Evolutionary conservation across 2,329 filamentous ascomycete genomes (phyloP), one percentile per base, ranked within the genome.

Genomic region (Colletotrichum cuscutae): DNA sequence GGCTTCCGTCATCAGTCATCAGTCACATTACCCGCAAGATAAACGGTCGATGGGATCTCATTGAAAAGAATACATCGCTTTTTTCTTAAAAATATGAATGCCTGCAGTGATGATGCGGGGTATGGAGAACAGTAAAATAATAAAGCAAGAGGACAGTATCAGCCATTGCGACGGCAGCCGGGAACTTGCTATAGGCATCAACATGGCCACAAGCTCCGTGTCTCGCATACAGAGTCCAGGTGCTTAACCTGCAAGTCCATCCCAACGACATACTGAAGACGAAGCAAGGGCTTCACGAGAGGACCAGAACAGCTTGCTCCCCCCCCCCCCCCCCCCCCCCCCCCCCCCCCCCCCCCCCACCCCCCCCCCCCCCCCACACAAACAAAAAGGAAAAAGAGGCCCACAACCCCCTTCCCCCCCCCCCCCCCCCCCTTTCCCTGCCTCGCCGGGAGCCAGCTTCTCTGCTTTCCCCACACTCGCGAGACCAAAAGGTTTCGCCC

Each of bases 401-500:
- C n/a, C n/a, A n/a, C n/a, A n/a, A n/a, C n/a, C n/a, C n/a, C n/a
- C n/a, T n/a, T n/a, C 13, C 13, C 24, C 28, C 26, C 26, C 4
- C 26, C 26, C 26, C 26, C 26, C 26, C 26, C 5, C 26, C 26
- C 26, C 3, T 24, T 19, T 26, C 28, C 58, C 22, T 28, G 35
- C 37, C 3, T 11, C 8, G 49, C 28, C 19, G 30, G 32, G 12
- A 19, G 15, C 49, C 32, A 28, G 13, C 26, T n/a, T 5, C 54
- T 30, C 26, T 24, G 12, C 54, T 13, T 15, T 61, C 66, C 46
- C 66, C 32, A 35, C 56, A 30, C 35, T 37, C 42, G 59, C 42
- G 35, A 65, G 46, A 73, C 60, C 66, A 61, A 56, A 66, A 70
- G 46, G 19, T 26, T 26, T 35, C 57, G 49, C n/a, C 35, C 35